Conservation (phyloP, 257 asterid genomes). For the Apocynum venetum region DNA sequence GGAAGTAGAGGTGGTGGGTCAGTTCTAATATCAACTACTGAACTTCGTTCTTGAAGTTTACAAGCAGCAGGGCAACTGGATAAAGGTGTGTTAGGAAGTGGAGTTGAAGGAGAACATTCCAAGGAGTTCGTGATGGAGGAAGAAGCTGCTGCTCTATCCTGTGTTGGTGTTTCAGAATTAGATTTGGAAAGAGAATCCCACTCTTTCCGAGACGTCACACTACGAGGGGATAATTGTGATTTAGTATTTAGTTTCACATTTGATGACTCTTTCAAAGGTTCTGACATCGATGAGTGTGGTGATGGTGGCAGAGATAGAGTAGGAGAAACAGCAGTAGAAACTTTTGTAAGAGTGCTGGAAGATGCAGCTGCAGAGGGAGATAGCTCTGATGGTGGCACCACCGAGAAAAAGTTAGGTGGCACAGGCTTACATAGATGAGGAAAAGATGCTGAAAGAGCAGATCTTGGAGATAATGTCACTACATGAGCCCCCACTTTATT, state of each 20-base stretch:
- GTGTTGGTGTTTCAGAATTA: not conserved
- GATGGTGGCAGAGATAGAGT: conserved; percentile 23
- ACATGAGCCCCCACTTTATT: conserved; percentile 20
- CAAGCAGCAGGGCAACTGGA: conserved; percentile 1
- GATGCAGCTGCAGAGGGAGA: conserved; percentile 15
- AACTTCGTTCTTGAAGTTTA: not conserved
- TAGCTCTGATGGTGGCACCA: conserved; percentile 15
- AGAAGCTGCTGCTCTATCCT: conserved; percentile 12
- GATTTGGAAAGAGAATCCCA: conserved; percentile 9
- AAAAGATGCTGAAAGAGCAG: conserved; percentile 32
- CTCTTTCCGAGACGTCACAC: not conserved
- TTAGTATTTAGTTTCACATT: not conserved
- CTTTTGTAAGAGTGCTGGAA: conserved; percentile 17
- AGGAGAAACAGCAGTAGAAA: conserved; percentile 18
- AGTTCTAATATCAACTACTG: not conserved
- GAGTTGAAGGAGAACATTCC: conserved; percentile 4
- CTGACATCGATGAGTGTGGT: not conserved
- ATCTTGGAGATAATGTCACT: conserved; percentile 21
- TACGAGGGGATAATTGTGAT: conserved; percentile 6
- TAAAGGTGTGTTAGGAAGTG: not conserved
- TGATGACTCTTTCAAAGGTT: not conserved
- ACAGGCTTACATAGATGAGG: conserved; percentile 18
- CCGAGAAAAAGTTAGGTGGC: conserved; percentile 15
- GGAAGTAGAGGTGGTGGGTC: not conserved
- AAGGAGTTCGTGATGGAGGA: not conserved